These are phyloP conservation scores for Verbena officinalis DNA, from an alignment of 257 asterid genomes.

Conservation along the genomic window DNA sequence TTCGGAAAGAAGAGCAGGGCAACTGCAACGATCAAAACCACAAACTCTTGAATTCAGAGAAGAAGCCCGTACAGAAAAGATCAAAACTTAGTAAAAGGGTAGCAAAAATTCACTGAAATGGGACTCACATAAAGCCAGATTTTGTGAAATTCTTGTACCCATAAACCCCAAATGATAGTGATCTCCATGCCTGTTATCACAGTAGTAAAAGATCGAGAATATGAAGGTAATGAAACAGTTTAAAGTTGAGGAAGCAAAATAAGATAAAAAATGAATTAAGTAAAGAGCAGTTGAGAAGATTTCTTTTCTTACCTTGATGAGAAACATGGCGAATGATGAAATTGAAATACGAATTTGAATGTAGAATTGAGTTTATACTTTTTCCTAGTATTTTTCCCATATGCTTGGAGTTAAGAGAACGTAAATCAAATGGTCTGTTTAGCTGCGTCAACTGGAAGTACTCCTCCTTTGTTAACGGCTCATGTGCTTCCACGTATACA, in stretches of 20 bases:
- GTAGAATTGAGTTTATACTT: conserved; percentile 28
- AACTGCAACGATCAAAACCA: background rate
- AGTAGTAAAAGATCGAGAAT: conserved; percentile 16
- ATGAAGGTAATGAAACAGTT: conserved; percentile 4
- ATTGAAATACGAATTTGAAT: conserved; percentile 40
- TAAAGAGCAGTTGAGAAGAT: background rate
- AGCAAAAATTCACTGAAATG: background rate
- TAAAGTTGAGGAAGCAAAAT: background rate
- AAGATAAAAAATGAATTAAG: background rate
- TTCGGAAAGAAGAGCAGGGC: background rate
- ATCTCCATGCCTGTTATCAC: conserved; percentile 68
- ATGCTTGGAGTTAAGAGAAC: background rate
- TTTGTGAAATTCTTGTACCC: conserved; percentile 87
- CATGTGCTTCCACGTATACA: conserved; percentile 32
- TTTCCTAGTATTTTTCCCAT: conserved; percentile 26
- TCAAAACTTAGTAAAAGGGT: background rate
- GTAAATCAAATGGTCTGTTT: background rate
- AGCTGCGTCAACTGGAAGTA: background rate
- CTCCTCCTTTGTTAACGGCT: conserved; percentile 22
- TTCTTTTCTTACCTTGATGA: conserved; percentile 53
- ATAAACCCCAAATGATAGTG: conserved; percentile 68
- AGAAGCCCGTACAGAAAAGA: conserved; percentile 13
- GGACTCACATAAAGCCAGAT: conserved; percentile 66
- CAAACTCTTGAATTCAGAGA: conserved; percentile 12
- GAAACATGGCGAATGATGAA: conserved; percentile 60